Evolutionary conservation across 768 basidiomycete genomes (phyloP), one percentile per base, ranked within the genome.

Genomic region (Rhizopogon vulgaris): DNA sequence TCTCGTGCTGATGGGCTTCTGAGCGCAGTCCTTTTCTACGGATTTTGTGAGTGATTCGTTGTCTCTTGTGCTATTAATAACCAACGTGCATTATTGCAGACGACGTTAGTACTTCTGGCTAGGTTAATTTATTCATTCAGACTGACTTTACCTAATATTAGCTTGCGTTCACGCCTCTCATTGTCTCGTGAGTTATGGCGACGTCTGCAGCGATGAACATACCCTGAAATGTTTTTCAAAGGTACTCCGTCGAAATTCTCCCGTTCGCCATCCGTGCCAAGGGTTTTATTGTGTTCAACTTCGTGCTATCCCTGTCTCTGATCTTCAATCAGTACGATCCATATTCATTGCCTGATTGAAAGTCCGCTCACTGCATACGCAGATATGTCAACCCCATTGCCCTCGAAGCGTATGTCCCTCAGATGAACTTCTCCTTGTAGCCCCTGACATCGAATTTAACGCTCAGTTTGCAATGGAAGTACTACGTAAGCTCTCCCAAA

Each of bases 241-340:
- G 64, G 4, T 74, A 75, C 61, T 69, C 68, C 0, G 60, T 76
- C 28, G 76, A 78, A 56, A 75, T 75, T 51, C 57, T 76, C 55
- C 74, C 73, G 22, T 22, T 22, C 22, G 22, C 22, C 22, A 1
- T 75, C 30, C 69, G 72, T 46, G 71, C 73, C 48, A 74, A 73
- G 56, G 73, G 72, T 7, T 61, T 67, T 30, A 61, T 65, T 12
- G 63, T 73, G 10, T 73, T 73, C 55, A 69, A 68, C 41, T 75
- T 76, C 56, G 54, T 64, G 30, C 15, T 71, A 42, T 71, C 70
- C 4, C 58, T 71, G 53, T 58, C 74, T 18, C 63, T 75, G 28
- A 71, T 78, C 51, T 72, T 78, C 59, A 74, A 75, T 56, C 72
- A 73, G 64, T 68, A 61, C 54, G 63, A 68, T 56, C 52, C 42